Base-by-base conservation (phyloP, 345 rosid species). In the Camelina neglecta region DNA sequence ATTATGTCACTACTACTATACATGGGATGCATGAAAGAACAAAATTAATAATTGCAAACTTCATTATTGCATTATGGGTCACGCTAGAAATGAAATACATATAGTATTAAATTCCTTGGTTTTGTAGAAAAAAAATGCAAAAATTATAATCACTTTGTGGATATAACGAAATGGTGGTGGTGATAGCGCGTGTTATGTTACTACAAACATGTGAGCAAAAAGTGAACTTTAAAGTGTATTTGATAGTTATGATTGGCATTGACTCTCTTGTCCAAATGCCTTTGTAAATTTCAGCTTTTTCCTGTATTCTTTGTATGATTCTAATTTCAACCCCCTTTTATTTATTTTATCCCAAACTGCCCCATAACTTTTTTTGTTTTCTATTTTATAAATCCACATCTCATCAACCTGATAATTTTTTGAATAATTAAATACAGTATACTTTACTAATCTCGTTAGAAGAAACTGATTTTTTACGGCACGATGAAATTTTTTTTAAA, bases 181-280 rank as follows among this genome's bases (percentile, higher is more conserved):
- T 74, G 9, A 39, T 10, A 56, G 76, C 72, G 80, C 80, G 80
- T 71, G 80, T 35, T 35, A 72, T 71, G 80, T 35, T 35, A 35
- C 38, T 35, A 35, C 38, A 7, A 35, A 35, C 67, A 77, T 36
- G 67, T 65, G 38, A 39, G 31, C n/a, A 4, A 65, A 75, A 71
- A 77, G 76, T 65, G 62, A 49, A 65, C 38, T 6, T 11, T 57
- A 65, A 42, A 53, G 60, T 42, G 7, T 59, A 78, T 72, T 8
- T 35, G 38, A 35, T 35, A 60, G 77, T 72, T 73, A 78, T 78
- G 81, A 78, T 78, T 78, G 78, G 81, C 81, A 78, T 78, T 78
- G 81, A 78, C 81, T 78, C 77, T 54, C 70, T 78, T 78, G 81
- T 78, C 81, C 76, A 60, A 73, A 44, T 45, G 81, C 53, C 77